Base-by-base conservation (phyloP, 371 early-diverging fungal species). In the Circinella minor region DNA sequence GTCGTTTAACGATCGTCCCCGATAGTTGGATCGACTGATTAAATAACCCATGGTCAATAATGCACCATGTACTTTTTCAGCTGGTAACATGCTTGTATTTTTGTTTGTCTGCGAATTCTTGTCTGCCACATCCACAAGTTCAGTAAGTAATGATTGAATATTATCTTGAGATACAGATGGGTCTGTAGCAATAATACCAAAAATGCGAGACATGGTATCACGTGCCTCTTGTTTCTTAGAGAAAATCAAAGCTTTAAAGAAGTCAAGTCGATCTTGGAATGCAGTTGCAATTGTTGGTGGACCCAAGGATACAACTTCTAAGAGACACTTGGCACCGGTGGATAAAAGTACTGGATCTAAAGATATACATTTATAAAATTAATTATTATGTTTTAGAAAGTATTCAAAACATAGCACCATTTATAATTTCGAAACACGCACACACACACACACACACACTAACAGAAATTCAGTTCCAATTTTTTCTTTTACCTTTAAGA, bases 281-380 rank as follows among this genome's bases (percentile, higher is more conserved):
- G 83, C 80, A 1, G 80, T 80, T 0, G 91, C 81, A 20, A 93
- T 79, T 14, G 86, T 77, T 14, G 89, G 79, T 13, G 94, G 93
- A 0, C 89, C 90, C 6, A 94, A 72, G 0, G 93, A 92, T 5
- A 95, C 86, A 14, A 92, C 76, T 71, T 95, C 95, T 46, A 92
- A 66, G 7, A 95, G 75, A 70, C 90, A 93, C 3, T 85, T 81
- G 11, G 92, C 81, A 11, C 93, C 90, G 0, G 86, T 89, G 4
- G 89, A 75, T 36, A 92, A 88, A 8, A 93, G 80, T 5, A 81
- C 55, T 8, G 89, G 73, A 77, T 90, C 90, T 84, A 34, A n/a
- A 34, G 0, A 57, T 17, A 57, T 57, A 57, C 18, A 67, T 65
- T 51, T 51, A 17, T 14, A 13, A 51, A 51, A 13, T 13, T 7